Evolutionary conservation across 176 grass and related monocot species (phyloP), one percentile per base, ranked within the genome.

Genomic region (Triticum urartu): DNA sequence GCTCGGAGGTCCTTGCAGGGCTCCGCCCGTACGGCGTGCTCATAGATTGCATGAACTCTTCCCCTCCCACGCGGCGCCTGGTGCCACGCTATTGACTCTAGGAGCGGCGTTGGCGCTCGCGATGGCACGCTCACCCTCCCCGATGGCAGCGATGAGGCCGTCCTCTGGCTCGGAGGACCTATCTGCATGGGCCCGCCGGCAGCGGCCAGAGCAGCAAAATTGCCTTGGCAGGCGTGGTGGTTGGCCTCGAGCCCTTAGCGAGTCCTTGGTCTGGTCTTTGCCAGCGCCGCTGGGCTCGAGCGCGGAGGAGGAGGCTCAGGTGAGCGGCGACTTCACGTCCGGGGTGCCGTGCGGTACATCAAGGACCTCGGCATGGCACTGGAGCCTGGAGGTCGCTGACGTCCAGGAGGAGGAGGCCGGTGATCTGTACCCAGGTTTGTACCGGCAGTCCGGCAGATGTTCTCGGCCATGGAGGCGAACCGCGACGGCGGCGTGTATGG

Each of bases 121-220:
- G 90, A 95, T 8, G 93, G 93, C 20, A 90, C 77, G 33, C 90
- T 98, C 7, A 93, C 93, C 3, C 72, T 98, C 85, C 72, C 95
- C 36, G 90, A 86, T 11, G 90, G 91, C 20, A 93, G 90, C 5
- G 86, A 94, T 25, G 72, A 92, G 79, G 75, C 72, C 36, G 79
- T 98, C 7, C 64, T 92, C 0, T 26, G 11, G 22, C 63, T 98
- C 25, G 91, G 91, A 32, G 82, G 52, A 81, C 88, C 76, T 4
- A 98, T 90, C 25, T 88, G 84, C 86, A 94, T 95, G 93, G 93
- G 96, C 83, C 82, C 75, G 2, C 82, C 90, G 0, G 90, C 22
- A 92, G 91, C 63, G 90, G 93, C 2, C 93, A 94, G 82, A 91
- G 87, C 91, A 93, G 90, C 72, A 98, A 98, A 86, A 98, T 98